Percentiles rank a stretch among this genome's conserved stretches.
phyloP scores from a whole-genome alignment of 192 early-diverging fungal species.

The Coemansia sp. region DNA sequence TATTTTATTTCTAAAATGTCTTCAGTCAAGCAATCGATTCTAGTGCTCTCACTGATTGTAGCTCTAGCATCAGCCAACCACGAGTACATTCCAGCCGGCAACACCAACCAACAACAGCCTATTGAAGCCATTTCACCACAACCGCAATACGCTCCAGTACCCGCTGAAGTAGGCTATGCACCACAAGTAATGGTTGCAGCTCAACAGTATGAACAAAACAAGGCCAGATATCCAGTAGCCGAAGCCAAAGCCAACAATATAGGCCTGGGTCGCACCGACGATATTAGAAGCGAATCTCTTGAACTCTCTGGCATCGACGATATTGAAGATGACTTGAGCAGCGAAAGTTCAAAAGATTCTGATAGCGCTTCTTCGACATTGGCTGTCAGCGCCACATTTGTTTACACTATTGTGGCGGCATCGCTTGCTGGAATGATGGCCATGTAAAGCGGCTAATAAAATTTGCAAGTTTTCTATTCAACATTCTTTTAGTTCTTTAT shows the following conservation, averaged over 20 bases:
- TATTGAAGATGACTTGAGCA: conserved; percentile 1
- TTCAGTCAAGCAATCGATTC: not conserved
- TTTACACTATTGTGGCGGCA: not conserved
- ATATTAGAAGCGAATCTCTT: not conserved
- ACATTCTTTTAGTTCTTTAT: too few relatives aligned
- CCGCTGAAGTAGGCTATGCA: conserved; percentile 38
- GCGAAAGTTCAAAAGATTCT: too few relatives aligned
- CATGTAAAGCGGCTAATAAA: too few relatives aligned
- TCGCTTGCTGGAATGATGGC: too few relatives aligned
- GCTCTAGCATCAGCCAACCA: not conserved
- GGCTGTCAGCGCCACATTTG: not conserved
- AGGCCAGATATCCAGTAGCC: not conserved
- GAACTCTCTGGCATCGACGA: conserved; percentile 10
- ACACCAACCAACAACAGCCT: too few relatives aligned
- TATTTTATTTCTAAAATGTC: too few relatives aligned
- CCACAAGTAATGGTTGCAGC: conserved; percentile 27
- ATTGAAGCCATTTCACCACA: too few relatives aligned
- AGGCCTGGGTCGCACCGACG: not conserved
- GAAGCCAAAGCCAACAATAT: not conserved
- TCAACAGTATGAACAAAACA: conserved; percentile 32
- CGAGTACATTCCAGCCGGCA: not conserved
- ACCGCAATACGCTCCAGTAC: too few relatives aligned
- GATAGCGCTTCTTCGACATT: too few relatives aligned
- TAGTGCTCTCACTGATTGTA: not conserved
- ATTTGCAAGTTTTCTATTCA: too few relatives aligned